Conservation (phyloP, 129 eudicot genomes). For the Deinandra increscens region DNA sequence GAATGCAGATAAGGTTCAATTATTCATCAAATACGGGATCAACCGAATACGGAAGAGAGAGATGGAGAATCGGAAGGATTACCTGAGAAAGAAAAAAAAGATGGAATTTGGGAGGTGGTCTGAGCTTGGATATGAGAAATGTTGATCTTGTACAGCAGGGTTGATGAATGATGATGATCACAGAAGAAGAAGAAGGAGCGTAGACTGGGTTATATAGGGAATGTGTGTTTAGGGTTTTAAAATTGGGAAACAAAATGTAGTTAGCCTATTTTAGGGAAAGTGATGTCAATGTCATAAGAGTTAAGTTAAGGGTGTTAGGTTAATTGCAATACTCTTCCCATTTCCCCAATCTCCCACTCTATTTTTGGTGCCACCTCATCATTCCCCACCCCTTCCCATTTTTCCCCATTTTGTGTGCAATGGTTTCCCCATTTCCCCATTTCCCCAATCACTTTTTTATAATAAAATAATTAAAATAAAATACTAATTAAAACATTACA, state of each 20-base stretch:
- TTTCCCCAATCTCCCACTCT: too few relatives aligned
- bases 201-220: constrained; percentile 8
- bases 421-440: too few relatives aligned
- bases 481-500: too few relatives aligned
- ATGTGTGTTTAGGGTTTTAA: background rate
- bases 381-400: too few relatives aligned
- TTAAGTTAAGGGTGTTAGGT: too few relatives aligned
- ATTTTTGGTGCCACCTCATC: too few relatives aligned
- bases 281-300: too few relatives aligned
- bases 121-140: background rate
- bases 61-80: background rate
- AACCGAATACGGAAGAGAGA: background rate
- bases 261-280: background rate
- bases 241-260: constrained; percentile 7
- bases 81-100: constrained; percentile 14
- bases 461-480: too few relatives aligned
- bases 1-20: background rate
- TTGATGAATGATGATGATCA: constrained; percentile 7
- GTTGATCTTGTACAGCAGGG: constrained; percentile 1
- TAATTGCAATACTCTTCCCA: too few relatives aligned
- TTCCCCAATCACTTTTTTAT: too few relatives aligned
- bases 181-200: background rate
- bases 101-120: background rate
- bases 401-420: too few relatives aligned
- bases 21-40: background rate